Percentiles rank a stretch among this genome's conserved stretches.
phyloP scores from a whole-genome alignment of 352 stramenopile species.

The Pythium rhizo-oryzae region DNA sequence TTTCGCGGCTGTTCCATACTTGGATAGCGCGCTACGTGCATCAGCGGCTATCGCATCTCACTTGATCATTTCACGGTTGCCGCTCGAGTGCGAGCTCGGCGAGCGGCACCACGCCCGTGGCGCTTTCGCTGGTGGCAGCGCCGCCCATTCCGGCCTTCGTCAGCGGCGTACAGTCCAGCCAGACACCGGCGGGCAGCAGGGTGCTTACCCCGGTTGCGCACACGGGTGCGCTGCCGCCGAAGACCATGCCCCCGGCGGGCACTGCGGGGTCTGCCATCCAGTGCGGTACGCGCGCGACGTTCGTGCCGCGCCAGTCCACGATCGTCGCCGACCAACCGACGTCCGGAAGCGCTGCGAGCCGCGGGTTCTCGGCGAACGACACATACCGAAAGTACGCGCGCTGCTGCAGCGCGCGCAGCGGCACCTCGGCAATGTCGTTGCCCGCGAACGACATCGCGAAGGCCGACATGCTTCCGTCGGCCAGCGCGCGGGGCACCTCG shows the following conservation, averaged over 20 bases:
- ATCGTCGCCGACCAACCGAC: background rate
- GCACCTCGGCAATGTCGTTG: conserved; percentile 11
- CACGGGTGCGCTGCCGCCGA: conserved; percentile 6
- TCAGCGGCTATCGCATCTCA: too few species aligned
- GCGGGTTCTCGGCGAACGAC: conserved; percentile 1
- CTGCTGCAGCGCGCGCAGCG: background rate
- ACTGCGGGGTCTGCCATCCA: background rate
- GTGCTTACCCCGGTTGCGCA: background rate
- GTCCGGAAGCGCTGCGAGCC: background rate
- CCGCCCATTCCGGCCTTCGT: too few species aligned
- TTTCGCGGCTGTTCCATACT: too few species aligned
- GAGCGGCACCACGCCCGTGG: too few species aligned
- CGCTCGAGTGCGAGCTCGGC: too few species aligned
- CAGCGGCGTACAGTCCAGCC: background rate
- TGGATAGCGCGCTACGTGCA: too few species aligned
- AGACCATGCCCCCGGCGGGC: background rate
- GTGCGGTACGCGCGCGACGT: background rate
- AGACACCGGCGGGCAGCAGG: background rate
- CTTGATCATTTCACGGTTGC: too few species aligned
- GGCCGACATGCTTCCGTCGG: background rate
- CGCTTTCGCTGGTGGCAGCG: too few species aligned
- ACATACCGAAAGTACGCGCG: conserved; percentile 2
- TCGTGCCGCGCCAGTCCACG: background rate
- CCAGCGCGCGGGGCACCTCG: background rate
- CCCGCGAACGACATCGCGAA: conserved; percentile 12